Base-by-base conservation (phyloP, 108 stramenopile genomes). In the Fragilaria radians region DNA sequence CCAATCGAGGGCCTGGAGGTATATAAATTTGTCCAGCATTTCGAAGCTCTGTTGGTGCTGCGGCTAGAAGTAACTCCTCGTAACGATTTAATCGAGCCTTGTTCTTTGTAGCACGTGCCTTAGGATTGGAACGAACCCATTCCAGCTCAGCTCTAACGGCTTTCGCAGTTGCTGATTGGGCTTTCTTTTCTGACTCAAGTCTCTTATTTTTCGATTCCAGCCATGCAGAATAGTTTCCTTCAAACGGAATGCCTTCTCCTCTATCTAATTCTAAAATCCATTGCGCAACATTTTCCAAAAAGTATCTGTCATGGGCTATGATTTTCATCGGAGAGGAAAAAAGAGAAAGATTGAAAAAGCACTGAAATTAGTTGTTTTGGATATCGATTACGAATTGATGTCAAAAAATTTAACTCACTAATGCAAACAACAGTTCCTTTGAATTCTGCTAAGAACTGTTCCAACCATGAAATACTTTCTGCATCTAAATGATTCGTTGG, bases 251-350 rank as follows among this genome's bases (percentile, higher is more conserved):
- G 11, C 95, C 89, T 48, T 89, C 72, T 18, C 96, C 97, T 23
- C 93, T 76, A 71, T 98, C 97, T 1, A 98, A 61, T 65, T 98
- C 96, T 14, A 98, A 71, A 46, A 98, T 96, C 97, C 97, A 98
- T 57, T 83, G 72, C 0, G 95, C 91, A 3, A 94, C 93, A 74
- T 94, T 93, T 52, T 98, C 95, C 48, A 98, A 63, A 63, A 98
- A 98, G 69, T 98, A 96, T 34, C 95, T 79, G 76, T 96, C 94
- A 82, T 83, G 89, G 64, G 74, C 36, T 42, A 14, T 42, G 36
- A 11, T 42, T 42, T 14, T 7, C n/a, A n/a, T n/a, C n/a, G n/a
- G n/a, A n/a, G n/a, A n/a, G n/a, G n/a, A n/a, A n/a, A n/a, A n/a
- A n/a, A n/a, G n/a, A n/a, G n/a, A n/a, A n/a, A n/a, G n/a, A n/a